These are phyloP conservation scores for Teunomyces stri DNA, from an alignment of 805 yeast genomes.

Conservation along the genomic window DNA sequence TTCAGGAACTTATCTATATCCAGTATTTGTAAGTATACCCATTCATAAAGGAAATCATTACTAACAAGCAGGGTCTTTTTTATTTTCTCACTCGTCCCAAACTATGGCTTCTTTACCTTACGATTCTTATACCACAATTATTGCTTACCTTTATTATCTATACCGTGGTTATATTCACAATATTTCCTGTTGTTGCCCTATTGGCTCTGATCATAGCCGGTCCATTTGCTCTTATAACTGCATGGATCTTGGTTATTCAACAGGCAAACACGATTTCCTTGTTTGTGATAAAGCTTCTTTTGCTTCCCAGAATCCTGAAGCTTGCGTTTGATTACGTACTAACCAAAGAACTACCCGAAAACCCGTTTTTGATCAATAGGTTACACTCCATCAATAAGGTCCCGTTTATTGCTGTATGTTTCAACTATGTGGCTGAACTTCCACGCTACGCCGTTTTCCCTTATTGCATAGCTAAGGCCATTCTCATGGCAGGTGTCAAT, in stretches of 20 bases:
- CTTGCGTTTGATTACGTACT: constrained; percentile 49
- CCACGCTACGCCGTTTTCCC: constrained; percentile 42
- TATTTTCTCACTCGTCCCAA: constrained; percentile 41
- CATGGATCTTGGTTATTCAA: constrained; percentile 45
- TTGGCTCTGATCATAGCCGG: constrained; percentile 44
- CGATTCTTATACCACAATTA: constrained; percentile 46
- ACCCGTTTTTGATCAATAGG: constrained; percentile 41
- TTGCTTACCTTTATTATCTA: constrained; percentile 37
- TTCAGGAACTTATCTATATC: constrained; percentile 22
- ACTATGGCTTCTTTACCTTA: constrained; percentile 47
- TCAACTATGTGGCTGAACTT: constrained; percentile 25
- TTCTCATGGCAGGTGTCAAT: constrained; percentile 37
- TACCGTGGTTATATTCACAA: constrained; percentile 29
- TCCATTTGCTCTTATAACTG: constrained; percentile 48
- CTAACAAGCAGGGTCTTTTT: constrained; percentile 33
- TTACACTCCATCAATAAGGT: constrained; percentile 27
- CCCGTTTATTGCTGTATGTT: constrained; percentile 29
- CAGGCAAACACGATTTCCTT: constrained; percentile 42
- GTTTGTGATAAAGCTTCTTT: constrained; percentile 37
- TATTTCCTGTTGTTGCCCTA: constrained; percentile 47
- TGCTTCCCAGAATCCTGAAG: constrained; percentile 49
- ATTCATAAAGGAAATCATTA: background rate
- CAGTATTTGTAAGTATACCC: constrained; percentile 19
- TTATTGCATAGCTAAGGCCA: constrained; percentile 35
- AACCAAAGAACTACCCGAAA: constrained; percentile 44